Evolutionary conservation across 2,329 filamentous ascomycete species (phyloP).

Genomic region (Teratosphaeria pseudoeucalypti): DNA sequence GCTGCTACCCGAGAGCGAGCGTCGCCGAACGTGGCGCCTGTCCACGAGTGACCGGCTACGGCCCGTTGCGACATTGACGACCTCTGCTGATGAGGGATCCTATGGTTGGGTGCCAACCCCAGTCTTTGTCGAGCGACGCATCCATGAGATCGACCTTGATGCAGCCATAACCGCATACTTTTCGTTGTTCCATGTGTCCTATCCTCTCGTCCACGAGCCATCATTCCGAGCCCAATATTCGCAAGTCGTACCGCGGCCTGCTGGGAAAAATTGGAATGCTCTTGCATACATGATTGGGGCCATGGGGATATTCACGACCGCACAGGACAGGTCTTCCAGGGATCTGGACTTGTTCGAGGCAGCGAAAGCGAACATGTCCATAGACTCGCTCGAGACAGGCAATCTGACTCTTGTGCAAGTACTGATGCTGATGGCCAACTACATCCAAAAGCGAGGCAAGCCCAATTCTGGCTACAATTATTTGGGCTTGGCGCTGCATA

Average conservation of each 20-base stretch:
- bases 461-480: conserved; percentile 43
- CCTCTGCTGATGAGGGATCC: conserved; percentile 2
- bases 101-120: conserved; percentile 14
- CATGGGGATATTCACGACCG: conserved; percentile 33
- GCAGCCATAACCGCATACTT: conserved; percentile 34
- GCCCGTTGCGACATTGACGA: background rate
- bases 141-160: conserved; percentile 21
- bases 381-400: conserved; percentile 39
- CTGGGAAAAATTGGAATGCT: conserved; percentile 35
- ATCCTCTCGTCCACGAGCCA: conserved; percentile 39
- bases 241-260: conserved; percentile 33
- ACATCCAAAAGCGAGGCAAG: conserved; percentile 41
- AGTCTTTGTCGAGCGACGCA: conserved; percentile 12
- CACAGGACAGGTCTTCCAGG: conserved; percentile 29
- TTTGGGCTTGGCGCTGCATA: conserved; percentile 38
- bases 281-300: conserved; percentile 37
- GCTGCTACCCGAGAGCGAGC: conserved; percentile 13
- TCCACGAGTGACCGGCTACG: background rate
- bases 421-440: conserved; percentile 38
- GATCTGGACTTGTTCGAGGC: conserved; percentile 37
- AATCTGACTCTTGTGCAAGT: conserved; percentile 40
- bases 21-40: conserved; percentile 4
- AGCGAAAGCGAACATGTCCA: conserved; percentile 36
- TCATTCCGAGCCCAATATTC: conserved; percentile 39
- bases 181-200: conserved; percentile 36